A percentile compares a stretch with the other conserved stretches of the same genome.
phyloP scores from a whole-genome alignment of 2,329 filamentous ascomycete genomes.

The Dactylonectria estremocensis region DNA sequence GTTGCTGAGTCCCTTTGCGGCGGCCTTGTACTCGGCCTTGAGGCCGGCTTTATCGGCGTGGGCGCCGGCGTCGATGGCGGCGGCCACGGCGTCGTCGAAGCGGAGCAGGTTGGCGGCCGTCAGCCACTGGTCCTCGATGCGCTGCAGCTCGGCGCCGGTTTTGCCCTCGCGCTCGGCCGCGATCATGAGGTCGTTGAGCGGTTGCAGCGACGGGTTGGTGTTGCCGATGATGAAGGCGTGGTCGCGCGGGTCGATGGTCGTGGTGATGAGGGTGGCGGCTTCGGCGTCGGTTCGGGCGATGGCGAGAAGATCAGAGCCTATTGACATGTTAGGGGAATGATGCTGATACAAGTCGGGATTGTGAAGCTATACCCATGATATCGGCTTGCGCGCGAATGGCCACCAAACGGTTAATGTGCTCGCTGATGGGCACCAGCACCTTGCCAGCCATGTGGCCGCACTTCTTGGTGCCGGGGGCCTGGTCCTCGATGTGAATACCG shows the following conservation, averaged over 20 bases:
- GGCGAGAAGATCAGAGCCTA: slow-evolving; percentile 86
- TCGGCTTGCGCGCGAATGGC: slow-evolving; percentile 98
- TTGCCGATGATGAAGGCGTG: slow-evolving; percentile 92
- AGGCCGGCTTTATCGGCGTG: slow-evolving; percentile 79
- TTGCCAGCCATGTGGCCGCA: slow-evolving; percentile 99
- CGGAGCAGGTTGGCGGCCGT: slow-evolving; percentile 84
- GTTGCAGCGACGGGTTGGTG: slow-evolving; percentile 88
- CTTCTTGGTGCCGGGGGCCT: slow-evolving; percentile 98
- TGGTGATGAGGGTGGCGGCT: slow-evolving; percentile 96
- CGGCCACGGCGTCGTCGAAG: slow-evolving; percentile 91
- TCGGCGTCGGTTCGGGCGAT: slow-evolving; percentile 97
- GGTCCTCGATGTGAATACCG: slow-evolving; percentile 98
- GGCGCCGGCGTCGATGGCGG: slow-evolving; percentile 80
- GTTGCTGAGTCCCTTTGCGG: slow-evolving; percentile 88
- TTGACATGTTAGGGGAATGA: background rate
- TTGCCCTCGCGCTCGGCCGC: slow-evolving; percentile 88
- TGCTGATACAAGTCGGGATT: background rate
- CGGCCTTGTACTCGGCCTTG: slow-evolving; percentile 75
- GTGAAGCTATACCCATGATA: slow-evolving; percentile 83
- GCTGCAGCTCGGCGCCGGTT: slow-evolving; percentile 84
- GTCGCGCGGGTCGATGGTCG: slow-evolving; percentile 95
- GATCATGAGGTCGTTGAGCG: slow-evolving; percentile 92
- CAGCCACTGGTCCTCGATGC: slow-evolving; percentile 92
- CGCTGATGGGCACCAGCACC: slow-evolving; percentile 94
- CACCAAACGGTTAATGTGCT: slow-evolving; percentile 98